A percentile compares a stretch with the other conserved stretches of the same genome.
Evolutionary conservation across 306 rosid species (phyloP).

Genomic region (Chamaecrista fasciculata): DNA sequence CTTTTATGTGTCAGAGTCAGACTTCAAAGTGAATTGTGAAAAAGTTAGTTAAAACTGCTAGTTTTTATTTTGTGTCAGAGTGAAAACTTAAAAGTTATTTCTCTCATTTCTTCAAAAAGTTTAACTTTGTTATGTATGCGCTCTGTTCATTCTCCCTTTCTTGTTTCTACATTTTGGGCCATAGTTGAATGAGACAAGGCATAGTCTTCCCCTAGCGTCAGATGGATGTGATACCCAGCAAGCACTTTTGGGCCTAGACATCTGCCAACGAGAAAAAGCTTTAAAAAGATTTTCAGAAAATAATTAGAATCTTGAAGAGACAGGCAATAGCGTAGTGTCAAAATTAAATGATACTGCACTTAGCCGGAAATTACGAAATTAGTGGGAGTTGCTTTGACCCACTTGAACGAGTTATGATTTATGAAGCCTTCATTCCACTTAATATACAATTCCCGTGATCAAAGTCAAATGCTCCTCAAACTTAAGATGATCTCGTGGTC

Average conservation of each 20-base stretch:
- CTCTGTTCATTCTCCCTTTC: no score
- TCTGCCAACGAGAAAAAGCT: background rate
- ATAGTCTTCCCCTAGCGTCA: background rate
- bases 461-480: background rate
- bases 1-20: no score
- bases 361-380: slow-evolving; percentile 1
- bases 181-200: background rate
- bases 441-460: background rate
- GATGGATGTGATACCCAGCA: background rate
- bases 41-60: no score
- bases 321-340: background rate
- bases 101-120: no score
- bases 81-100: no score
- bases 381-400: background rate
- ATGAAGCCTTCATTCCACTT: background rate
- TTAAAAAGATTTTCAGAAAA: no score
- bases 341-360: background rate
- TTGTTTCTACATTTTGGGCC: background rate
- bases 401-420: no score
- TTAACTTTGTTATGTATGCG: no score
- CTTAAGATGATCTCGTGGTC: background rate
- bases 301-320: background rate
- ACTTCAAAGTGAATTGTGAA: no score
- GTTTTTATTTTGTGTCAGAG: no score
- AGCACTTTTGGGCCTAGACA: background rate